Evolutionary conservation across 2,329 filamentous ascomycete genomes (phyloP).

Genomic region (Albifimbria verrucaria): DNA sequence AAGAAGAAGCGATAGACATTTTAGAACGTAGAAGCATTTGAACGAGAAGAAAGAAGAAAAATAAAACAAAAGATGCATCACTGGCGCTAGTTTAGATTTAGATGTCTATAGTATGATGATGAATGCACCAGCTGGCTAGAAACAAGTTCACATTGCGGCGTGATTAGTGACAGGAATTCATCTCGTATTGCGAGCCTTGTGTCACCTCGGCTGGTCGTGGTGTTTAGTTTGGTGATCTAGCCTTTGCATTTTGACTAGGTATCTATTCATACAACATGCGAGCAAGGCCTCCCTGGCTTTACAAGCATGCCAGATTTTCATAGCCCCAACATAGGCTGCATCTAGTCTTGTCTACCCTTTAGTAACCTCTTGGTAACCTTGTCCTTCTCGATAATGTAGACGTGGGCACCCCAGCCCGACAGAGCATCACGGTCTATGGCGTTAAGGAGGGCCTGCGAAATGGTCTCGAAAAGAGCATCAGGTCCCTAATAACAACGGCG

Average conservation of each 20-base stretch:
- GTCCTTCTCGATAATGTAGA: slow-evolving; percentile 99
- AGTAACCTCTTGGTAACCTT: slow-evolving; percentile 99
- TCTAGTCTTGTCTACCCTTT: slow-evolving; percentile 92
- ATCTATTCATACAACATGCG: slow-evolving; percentile 33
- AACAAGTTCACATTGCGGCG: not conserved
- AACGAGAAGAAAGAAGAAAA: slow-evolving; percentile 16
- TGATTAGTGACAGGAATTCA: not conserved
- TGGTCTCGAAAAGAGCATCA: slow-evolving; percentile 96
- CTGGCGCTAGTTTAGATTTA: not conserved
- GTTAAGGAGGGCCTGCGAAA: slow-evolving; percentile 92
- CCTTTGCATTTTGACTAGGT: slow-evolving; percentile 17
- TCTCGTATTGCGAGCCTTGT: not conserved
- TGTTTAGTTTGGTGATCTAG: slow-evolving; percentile 23
- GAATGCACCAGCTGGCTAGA: no score
- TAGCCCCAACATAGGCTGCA: slow-evolving; percentile 10
- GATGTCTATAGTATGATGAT: no score
- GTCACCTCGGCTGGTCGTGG: slow-evolving; percentile 11
- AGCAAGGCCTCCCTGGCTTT: slow-evolving; percentile 13
- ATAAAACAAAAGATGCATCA: not conserved
- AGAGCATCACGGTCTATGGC: slow-evolving; percentile 95
- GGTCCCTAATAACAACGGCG: slow-evolving; percentile 51
- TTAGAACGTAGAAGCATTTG: no score
- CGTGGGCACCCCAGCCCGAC: slow-evolving; percentile 96
- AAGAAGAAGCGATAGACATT: slow-evolving; percentile 53
- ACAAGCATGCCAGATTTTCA: slow-evolving; percentile 10